Evolutionary conservation across 2,329 filamentous ascomycete genomes (phyloP).

Genomic region (Phialocephala sp.): DNA sequence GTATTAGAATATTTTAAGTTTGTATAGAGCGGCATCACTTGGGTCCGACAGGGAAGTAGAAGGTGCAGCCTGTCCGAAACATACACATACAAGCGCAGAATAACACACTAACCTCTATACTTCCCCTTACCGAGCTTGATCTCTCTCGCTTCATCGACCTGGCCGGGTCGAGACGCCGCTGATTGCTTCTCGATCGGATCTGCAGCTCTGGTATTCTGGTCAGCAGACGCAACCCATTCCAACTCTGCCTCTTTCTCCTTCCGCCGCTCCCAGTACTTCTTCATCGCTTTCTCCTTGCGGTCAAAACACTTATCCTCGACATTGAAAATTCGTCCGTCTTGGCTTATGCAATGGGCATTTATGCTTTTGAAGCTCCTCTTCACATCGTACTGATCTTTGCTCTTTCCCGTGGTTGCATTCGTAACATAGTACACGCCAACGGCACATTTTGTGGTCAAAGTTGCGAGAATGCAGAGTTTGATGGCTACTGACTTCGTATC

Average conservation of each 20-base stretch:
- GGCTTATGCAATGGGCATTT: background rate
- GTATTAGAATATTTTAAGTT: too few relatives aligned
- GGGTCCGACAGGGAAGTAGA: too few relatives aligned
- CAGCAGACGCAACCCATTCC: background rate
- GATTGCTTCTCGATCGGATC: background rate
- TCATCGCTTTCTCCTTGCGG: background rate
- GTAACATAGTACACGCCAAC: background rate
- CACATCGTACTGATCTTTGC: background rate
- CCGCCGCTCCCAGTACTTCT: background rate
- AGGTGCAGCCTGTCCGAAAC: too few relatives aligned
- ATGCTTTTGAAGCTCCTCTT: background rate
- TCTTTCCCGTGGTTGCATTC: background rate
- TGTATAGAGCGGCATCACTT: background rate
- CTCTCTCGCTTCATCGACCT: background rate
- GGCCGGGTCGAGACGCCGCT: background rate
- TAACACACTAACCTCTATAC: background rate
- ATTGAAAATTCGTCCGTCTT: background rate
- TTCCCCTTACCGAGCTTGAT: background rate
- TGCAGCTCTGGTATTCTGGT: background rate
- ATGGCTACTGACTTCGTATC: background rate
- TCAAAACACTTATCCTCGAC: background rate
- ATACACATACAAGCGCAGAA: background rate
- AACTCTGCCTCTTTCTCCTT: background rate
- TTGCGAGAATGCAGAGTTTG: background rate
- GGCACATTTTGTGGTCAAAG: background rate